Evolutionary conservation across 1,139 yeast genomes (phyloP).

Genomic region (Diutina catenulata): DNA sequence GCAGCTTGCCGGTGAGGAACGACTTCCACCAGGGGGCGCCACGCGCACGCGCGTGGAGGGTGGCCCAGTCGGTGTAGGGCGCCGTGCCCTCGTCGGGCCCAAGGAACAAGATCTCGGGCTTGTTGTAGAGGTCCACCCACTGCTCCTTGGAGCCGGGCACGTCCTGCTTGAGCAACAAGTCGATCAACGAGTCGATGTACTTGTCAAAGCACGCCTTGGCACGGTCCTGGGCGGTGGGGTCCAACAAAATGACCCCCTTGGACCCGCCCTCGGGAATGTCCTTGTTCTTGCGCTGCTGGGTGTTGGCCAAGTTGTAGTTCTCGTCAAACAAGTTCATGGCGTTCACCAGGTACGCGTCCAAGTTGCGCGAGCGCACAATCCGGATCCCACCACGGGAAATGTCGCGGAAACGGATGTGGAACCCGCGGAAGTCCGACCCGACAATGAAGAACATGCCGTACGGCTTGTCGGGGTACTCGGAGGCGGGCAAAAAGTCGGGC

Average conservation of each 20-base stretch:
- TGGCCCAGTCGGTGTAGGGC: constrained; percentile 96
- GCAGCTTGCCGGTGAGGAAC: constrained; percentile 92
- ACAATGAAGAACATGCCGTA: constrained; percentile 93
- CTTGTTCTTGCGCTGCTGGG: constrained; percentile 94
- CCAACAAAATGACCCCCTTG: constrained; percentile 87
- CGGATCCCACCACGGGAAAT: constrained; percentile 98
- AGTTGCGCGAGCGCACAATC: constrained; percentile 78
- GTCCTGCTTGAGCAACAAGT: constrained; percentile 54
- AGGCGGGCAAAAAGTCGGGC: constrained; percentile 71
- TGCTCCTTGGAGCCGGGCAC: constrained; percentile 74
- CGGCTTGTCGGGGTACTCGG: constrained; percentile 87
- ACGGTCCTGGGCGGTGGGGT: constrained; percentile 71
- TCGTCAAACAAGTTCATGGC: constrained; percentile 89
- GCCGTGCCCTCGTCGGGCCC: constrained; percentile 99
- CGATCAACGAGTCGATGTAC: constrained; percentile 85
- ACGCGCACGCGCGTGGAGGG: constrained; percentile 80
- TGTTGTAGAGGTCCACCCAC: constrained; percentile 73
- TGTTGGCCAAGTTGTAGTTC: constrained; percentile 88
- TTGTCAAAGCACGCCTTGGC: constrained; percentile 85
- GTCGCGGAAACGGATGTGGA: constrained; percentile 94
- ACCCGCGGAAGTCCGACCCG: constrained; percentile 94
- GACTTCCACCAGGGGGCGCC: constrained; percentile 99
- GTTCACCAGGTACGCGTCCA: constrained; percentile 78
- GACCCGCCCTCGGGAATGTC: constrained; percentile 99
- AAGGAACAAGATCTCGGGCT: constrained; percentile 85